Evolutionary conservation across 768 basidiomycete genomes (phyloP), one percentile per base, ranked within the genome.

Genomic region (Ramaria sp.): DNA sequence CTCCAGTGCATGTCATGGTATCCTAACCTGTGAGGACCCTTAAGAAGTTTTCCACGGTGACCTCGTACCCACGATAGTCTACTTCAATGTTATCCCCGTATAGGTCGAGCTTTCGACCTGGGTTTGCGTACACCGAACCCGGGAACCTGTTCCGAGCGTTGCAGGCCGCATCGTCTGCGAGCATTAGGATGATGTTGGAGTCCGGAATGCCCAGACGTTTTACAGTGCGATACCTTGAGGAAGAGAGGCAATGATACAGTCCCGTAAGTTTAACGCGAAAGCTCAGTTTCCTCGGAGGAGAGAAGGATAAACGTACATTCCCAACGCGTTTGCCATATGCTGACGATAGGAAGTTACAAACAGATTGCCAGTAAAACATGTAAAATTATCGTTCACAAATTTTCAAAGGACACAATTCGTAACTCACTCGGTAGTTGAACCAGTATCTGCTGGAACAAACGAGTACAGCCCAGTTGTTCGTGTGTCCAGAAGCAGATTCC

Each of bases 271-370:
- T 10, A 34, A 6, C 9, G 15, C 16, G 36, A 43, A 3, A n/a
- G 62, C 77, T 62, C 64, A 34, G 32, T 13, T 34, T 34, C 9
- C 32, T 3, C 32, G 13, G 32, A 9, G 7, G 3, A 34, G 32
- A 34, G 3, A 34, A 34, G n/a, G n/a, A 34, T 8, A 9, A 13
- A 13, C 32, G 8, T 34, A 90, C 94, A 99, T 97, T 64, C 93
- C 94, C 22, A 99, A 76, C 0, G 95, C 88, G 69, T 98, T 99
- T 8, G 96, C 83, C 92, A 98, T 98, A 67, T 98, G 96, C 93
- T 97, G 60, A n/a, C 50, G 44, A 36, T 15, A 56, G 25, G 18
- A 34, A 2, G 18, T 50, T 5, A 20, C 9, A 12, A 13, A 56
- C 5, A 32, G n/a, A 34, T 13, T 37, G 18, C 18, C 25, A 24